Percentiles rank a stretch among this genome's conserved stretches.
phyloP scores from a whole-genome alignment of 2,329 filamentous ascomycete genomes.

The Zymoseptoria ardabiliae region DNA sequence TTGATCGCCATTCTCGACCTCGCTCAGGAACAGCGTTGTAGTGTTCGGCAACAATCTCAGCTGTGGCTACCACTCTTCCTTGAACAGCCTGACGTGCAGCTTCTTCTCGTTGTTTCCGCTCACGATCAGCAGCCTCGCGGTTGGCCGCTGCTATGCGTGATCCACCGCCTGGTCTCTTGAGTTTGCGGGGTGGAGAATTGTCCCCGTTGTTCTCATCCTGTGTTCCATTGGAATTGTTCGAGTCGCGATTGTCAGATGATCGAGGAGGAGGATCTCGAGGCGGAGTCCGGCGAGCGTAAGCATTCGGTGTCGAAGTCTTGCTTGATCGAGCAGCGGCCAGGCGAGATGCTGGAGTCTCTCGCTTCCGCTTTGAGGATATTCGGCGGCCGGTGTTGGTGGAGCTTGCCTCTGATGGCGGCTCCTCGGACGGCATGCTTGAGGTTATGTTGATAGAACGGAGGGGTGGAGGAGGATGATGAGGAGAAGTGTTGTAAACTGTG shows the following conservation, averaged over 20 bases:
- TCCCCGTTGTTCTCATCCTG: slow-evolving; percentile 21
- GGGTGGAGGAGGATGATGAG: background rate
- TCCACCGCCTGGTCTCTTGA: slow-evolving; percentile 33
- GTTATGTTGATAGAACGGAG: background rate
- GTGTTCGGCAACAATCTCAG: slow-evolving; percentile 79
- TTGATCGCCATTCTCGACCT: slow-evolving; percentile 88
- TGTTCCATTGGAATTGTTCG: background rate
- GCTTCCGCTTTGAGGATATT: slow-evolving; percentile 24
- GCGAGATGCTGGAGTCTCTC: slow-evolving; percentile 23
- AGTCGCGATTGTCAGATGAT: slow-evolving; percentile 4
- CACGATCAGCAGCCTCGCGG: slow-evolving; percentile 58
- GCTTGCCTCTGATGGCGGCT: slow-evolving; percentile 17
- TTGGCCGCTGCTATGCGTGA: slow-evolving; percentile 59
- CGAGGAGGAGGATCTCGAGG: slow-evolving; percentile 18
- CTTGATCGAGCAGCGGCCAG: slow-evolving; percentile 19
- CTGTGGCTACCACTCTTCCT: slow-evolving; percentile 9
- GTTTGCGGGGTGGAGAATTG: slow-evolving; percentile 29
- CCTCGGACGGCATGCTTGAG: slow-evolving; percentile 16
- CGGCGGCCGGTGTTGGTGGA: slow-evolving; percentile 7
- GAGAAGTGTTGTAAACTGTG: background rate
- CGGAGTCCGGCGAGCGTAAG: slow-evolving; percentile 27
- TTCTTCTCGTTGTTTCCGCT: slow-evolving; percentile 34
- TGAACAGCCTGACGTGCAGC: slow-evolving; percentile 32
- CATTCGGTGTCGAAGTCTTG: slow-evolving; percentile 24
- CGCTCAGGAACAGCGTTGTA: slow-evolving; percentile 95